Percentiles rank a stretch among this genome's conserved stretches.
Evolutionary conservation across 2,329 filamentous ascomycete species (phyloP).

Genomic region (Corynespora cassiicola): DNA sequence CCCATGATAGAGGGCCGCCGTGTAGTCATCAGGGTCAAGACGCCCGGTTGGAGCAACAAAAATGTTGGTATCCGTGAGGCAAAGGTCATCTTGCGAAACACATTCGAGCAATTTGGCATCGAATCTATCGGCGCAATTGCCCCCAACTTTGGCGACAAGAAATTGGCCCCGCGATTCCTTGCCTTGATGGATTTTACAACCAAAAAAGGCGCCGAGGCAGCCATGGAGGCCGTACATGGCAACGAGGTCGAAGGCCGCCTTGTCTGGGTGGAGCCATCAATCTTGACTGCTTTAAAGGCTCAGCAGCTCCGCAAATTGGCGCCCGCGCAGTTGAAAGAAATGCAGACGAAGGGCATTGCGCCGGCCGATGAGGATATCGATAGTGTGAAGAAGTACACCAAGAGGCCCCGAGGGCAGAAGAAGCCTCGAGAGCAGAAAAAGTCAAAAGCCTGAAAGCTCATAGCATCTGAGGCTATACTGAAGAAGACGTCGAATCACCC

Average conservation of each 20-base stretch:
- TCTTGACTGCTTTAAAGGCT: constrained; percentile 12
- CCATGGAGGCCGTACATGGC: constrained; percentile 17
- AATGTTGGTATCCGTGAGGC: constrained; percentile 2
- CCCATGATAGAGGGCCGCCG: constrained; percentile 28
- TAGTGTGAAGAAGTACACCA: constrained; percentile 18
- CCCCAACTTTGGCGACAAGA: constrained; percentile 13
- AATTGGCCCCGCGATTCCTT: constrained; percentile 16
- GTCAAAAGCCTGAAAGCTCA: too few relatives aligned
- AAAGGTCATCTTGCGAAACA: constrained; percentile 12
- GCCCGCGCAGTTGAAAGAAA: constrained; percentile 11
- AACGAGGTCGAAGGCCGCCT: constrained; percentile 19
- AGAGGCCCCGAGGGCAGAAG: too few relatives aligned
- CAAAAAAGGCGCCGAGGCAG: constrained; percentile 26
- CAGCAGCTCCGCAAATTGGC: constrained; percentile 21
- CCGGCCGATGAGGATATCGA: constrained; percentile 15
- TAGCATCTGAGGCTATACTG: too few relatives aligned
- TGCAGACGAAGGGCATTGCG: constrained; percentile 22
- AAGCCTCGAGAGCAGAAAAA: too few relatives aligned
- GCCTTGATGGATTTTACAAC: constrained; percentile 29
- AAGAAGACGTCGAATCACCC: too few relatives aligned
- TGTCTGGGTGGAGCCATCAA: constrained; percentile 7
- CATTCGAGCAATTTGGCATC: constrained; percentile 24
- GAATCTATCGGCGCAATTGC: constrained; percentile 17
- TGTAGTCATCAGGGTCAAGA: constrained; percentile 18
- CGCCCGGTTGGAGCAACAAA: constrained; percentile 23